Conservation (phyloP, 768 basidiomycete species). For the Rickenella mellea region DNA sequence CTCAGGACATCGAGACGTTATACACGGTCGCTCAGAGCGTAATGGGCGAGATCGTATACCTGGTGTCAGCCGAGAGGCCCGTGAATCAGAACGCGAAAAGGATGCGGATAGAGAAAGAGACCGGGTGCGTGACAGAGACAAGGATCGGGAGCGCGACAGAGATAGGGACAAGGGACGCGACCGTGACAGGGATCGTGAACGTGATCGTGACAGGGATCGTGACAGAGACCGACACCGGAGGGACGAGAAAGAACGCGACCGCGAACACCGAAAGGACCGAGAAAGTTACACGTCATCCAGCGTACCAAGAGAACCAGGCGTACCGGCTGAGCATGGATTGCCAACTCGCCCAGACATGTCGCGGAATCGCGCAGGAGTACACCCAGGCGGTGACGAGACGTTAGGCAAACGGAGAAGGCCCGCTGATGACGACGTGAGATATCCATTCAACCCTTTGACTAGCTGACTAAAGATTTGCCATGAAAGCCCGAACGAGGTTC, state of each 20-base stretch:
- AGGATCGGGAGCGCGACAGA: constrained; percentile 28
- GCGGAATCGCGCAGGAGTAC: constrained; percentile 44
- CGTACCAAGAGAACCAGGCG: too few relatives aligned
- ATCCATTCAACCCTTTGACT: not conserved
- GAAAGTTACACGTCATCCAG: too few relatives aligned
- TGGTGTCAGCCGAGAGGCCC: constrained; percentile 34
- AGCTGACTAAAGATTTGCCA: not conserved
- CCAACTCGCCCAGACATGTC: constrained; percentile 52
- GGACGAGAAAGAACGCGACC: constrained; percentile 14
- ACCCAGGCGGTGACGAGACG: constrained; percentile 44
- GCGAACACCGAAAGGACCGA: constrained; percentile 6
- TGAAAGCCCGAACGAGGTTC: constrained; percentile 58
- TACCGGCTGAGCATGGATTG: constrained; percentile 44
- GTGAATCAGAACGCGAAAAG: constrained; percentile 36
- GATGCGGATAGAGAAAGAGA: constrained; percentile 31
- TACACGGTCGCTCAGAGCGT: not conserved
- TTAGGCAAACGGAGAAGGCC: constrained; percentile 66
- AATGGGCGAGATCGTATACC: constrained; percentile 27
- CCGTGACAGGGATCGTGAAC: constrained; percentile 32
- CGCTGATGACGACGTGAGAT: constrained; percentile 64
- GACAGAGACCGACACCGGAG: constrained; percentile 17
- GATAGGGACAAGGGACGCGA: constrained; percentile 43
- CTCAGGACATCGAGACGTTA: constrained; percentile 28
- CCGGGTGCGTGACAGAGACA: constrained; percentile 27
- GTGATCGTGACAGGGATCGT: constrained; percentile 54